phyloP scores from a whole-genome alignment of 2,329 filamentous ascomycete species.

The Rhexocercosporidium sp. region DNA sequence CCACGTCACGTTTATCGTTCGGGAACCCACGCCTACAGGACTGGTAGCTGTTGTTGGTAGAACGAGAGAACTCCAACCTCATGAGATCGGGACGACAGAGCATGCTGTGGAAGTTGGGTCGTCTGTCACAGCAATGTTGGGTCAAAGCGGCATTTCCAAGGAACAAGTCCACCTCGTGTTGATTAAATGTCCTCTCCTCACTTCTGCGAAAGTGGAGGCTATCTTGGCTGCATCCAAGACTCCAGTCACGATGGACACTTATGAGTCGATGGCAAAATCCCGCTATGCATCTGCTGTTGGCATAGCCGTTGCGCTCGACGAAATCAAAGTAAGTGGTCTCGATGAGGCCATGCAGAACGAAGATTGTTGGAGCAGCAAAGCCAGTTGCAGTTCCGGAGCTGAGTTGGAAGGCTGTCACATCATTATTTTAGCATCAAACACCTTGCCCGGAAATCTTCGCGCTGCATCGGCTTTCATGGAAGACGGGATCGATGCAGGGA shows the following conservation, averaged over 20 bases:
- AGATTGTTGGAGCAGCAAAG: conserved; percentile 38
- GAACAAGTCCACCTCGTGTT: conserved; percentile 39
- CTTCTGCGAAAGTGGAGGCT: conserved; percentile 37
- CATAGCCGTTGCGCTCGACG: conserved; percentile 39
- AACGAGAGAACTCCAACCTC: conserved; percentile 37
- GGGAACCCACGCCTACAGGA: conserved; percentile 27
- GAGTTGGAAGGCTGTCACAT: conserved; percentile 43
- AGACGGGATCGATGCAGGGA: conserved; percentile 40
- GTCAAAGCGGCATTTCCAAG: conserved; percentile 25
- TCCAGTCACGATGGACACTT: conserved; percentile 41
- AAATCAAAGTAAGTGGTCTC: conserved; percentile 31
- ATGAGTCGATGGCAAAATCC: conserved; percentile 44
- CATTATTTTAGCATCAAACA: conserved; percentile 39
- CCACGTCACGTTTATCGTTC: conserved; percentile 42
- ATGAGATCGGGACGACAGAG: conserved; percentile 41
- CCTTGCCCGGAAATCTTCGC: conserved; percentile 26
- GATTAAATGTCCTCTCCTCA: conserved; percentile 42
- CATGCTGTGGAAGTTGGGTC: conserved; percentile 36
- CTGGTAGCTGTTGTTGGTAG: conserved; percentile 39
- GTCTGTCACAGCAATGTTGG: conserved; percentile 33
- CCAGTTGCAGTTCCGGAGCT: conserved; percentile 43
- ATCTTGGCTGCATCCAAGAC: conserved; percentile 32
- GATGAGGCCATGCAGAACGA: conserved; percentile 31
- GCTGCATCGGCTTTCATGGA: conserved; percentile 37
- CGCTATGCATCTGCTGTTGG: conserved; percentile 42